Evolutionary conservation across 805 yeast genomes (phyloP).

Genomic region (Hanseniaspora mollemarum): DNA sequence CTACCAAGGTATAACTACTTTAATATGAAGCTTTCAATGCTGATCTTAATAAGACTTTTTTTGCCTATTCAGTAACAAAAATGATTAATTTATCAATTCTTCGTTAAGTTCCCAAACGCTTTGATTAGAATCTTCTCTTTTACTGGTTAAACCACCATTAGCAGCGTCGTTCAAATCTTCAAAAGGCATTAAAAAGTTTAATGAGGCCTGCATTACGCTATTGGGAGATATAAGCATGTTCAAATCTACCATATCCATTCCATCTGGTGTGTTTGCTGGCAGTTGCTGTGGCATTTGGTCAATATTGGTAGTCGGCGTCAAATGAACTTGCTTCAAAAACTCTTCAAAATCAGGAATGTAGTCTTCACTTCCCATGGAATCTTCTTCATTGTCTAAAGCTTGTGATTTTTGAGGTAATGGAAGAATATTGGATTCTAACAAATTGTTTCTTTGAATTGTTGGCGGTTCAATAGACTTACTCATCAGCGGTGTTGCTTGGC

Average conservation of each 20-base stretch:
- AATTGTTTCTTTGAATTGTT: conserved; percentile 1
- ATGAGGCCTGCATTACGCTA: conserved; percentile 9
- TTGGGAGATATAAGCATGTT: conserved; percentile 11
- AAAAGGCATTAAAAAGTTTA: conserved; percentile 9
- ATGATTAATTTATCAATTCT: conserved; percentile 10
- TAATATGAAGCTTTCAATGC: too few species aligned
- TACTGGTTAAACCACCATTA: neutral
- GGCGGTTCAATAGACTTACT: conserved; percentile 7
- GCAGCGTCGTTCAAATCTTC: neutral
- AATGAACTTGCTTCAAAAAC: conserved; percentile 23
- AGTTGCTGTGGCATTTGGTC: neutral
- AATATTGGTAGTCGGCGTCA: neutral
- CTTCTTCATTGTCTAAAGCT: neutral
- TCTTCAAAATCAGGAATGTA: conserved; percentile 30
- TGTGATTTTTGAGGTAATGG: neutral
- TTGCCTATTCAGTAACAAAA: neutral
- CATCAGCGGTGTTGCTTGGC: neutral
- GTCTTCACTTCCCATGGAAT: conserved; percentile 16
- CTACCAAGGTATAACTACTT: too few species aligned
- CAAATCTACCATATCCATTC: conserved; percentile 4
- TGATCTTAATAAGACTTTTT: too few species aligned
- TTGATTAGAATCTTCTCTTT: conserved; percentile 15
- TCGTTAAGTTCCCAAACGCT: conserved; percentile 17
- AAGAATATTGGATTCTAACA: conserved; percentile 7
- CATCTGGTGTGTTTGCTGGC: conserved; percentile 1